phyloP scores from a whole-genome alignment of 805 yeast species.

The Ogataea neopini region DNA sequence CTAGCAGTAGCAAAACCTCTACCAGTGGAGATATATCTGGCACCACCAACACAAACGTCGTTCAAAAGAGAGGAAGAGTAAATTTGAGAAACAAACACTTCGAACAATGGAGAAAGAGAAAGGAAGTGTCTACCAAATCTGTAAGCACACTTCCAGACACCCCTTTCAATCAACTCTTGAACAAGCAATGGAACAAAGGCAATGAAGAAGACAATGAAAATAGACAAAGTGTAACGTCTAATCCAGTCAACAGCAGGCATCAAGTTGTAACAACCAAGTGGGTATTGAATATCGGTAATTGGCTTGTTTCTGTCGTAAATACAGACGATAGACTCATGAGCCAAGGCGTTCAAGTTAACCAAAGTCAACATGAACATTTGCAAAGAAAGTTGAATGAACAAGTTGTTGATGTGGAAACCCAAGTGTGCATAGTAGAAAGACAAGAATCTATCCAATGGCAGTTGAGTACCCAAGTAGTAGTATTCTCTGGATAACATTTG shows the following conservation, averaged over 20 bases:
- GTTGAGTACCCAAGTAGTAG: slow-evolving; percentile 76
- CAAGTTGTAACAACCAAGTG: slow-evolving; percentile 73
- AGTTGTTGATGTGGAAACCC: slow-evolving; percentile 82
- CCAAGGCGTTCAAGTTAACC: slow-evolving; percentile 70
- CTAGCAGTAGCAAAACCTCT: slow-evolving; percentile 85
- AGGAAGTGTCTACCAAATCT: slow-evolving; percentile 68
- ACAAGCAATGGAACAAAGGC: slow-evolving; percentile 77
- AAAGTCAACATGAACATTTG: slow-evolving; percentile 70
- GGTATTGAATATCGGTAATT: slow-evolving; percentile 62
- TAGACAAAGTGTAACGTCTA: slow-evolving; percentile 76
- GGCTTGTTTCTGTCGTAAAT: slow-evolving; percentile 65
- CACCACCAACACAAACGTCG: slow-evolving; percentile 82
- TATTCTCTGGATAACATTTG: slow-evolving; percentile 85
- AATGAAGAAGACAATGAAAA: slow-evolving; percentile 79
- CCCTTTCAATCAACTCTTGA: slow-evolving; percentile 81
- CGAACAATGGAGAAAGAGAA: slow-evolving; percentile 78
- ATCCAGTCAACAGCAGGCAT: slow-evolving; percentile 79
- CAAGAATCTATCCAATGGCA: slow-evolving; percentile 78
- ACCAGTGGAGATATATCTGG: slow-evolving; percentile 83
- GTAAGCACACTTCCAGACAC: slow-evolving; percentile 71
- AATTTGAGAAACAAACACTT: slow-evolving; percentile 79
- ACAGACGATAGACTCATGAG: slow-evolving; percentile 72
- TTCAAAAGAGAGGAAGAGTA: slow-evolving; percentile 70
- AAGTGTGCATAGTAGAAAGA: slow-evolving; percentile 86
- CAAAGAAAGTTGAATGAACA: slow-evolving; percentile 74